Evolutionary conservation across 768 basidiomycete species (phyloP), one percentile per base, ranked within the genome.

Genomic region (Cantharellus cinnabarinus): DNA sequence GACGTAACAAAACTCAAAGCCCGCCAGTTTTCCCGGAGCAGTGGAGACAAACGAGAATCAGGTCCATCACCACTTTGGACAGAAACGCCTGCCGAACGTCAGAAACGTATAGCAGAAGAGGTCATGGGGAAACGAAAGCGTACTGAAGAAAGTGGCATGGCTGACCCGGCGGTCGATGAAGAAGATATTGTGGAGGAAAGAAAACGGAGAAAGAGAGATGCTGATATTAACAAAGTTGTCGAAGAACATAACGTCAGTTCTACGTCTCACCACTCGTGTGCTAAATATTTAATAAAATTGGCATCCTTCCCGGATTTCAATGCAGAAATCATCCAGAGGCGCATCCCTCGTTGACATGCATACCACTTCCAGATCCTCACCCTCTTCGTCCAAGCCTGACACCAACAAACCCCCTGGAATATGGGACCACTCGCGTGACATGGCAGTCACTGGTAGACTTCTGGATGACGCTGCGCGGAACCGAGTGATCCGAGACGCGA

Each of bases 351-450:
- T 54, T 10, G 52, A 54, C 10, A 10, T 10, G 4, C 58, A 54
- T 52, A 10, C 37, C 44, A 50, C 20, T 20, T 15, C 48, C 53
- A 29, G n/a, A 41, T 35, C 44, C 59, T 10, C 35, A 4, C 10
- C 5, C 15, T 55, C 42, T 40, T 50, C 56, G 51, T 14, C 29
- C 48, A 35, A 29, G n/a, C 20, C 20, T 42, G 34, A 60, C 71
- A 58, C 58, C 68, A 65, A 66, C 67, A 70, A 68, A 67, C 60
- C 71, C 71, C n/a, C 62, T 73, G 14, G 73, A 79, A 37, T 97
- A 37, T 98, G 94, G 94, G 94, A 99, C 64, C 89, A 88, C 65
- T 73, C 80, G 41, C 75, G 90, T 38, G 89, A 94, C 69, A 95
- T 99, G 91, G 77, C 77, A 2, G 65, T 94, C 2, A 82, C 82